These are phyloP conservation scores for Triticum timopheevii DNA, from an alignment of 176 grass and related monocot genomes.

Conservation along the genomic window DNA sequence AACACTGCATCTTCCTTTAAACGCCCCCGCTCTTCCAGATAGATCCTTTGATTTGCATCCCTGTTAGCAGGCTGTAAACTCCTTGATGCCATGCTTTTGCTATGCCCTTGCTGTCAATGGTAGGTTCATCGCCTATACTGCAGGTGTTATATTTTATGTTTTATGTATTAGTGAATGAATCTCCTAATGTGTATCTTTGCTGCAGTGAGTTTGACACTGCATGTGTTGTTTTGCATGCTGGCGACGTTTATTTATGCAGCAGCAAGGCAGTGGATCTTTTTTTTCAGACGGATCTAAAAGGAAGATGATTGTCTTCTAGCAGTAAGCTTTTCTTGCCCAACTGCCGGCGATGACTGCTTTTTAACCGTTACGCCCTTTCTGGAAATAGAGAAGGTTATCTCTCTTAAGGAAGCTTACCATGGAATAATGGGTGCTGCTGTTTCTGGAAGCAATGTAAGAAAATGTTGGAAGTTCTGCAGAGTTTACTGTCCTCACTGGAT, in stretches of 20 bases:
- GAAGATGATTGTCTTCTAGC: conserved; percentile 56
- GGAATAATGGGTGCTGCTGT: not conserved
- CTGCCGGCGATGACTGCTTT: conserved; percentile 52
- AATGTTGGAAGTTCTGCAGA: conserved; percentile 10
- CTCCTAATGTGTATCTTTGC: conserved; percentile 13
- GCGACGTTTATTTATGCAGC: conserved; percentile 54
- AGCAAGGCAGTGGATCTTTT: conserved; percentile 78
- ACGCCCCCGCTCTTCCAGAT: conserved; percentile 81
- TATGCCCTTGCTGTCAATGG: conserved; percentile 39
- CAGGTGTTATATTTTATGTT: not conserved
- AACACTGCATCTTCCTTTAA: conserved; percentile 77
- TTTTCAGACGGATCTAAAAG: no score
- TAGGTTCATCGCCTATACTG: conserved; percentile 73
- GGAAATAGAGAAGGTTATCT: conserved; percentile 64
- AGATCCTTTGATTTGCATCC: conserved; percentile 53
- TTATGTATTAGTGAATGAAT: not conserved
- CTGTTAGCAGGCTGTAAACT: conserved; percentile 47
- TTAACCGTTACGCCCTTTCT: conserved; percentile 54
- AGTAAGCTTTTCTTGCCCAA: conserved; percentile 58
- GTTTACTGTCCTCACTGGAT: not conserved
- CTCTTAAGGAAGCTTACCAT: not conserved
- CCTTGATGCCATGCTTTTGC: conserved; percentile 45
- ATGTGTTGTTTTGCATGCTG: conserved; percentile 71
- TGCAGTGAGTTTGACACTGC: conserved; percentile 89
- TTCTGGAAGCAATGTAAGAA: conserved; percentile 6